Evolutionary conservation across 2,329 filamentous ascomycete species (phyloP), one percentile per base, ranked within the genome.

Genomic region (Lasiodiplodia gonubiensis): DNA sequence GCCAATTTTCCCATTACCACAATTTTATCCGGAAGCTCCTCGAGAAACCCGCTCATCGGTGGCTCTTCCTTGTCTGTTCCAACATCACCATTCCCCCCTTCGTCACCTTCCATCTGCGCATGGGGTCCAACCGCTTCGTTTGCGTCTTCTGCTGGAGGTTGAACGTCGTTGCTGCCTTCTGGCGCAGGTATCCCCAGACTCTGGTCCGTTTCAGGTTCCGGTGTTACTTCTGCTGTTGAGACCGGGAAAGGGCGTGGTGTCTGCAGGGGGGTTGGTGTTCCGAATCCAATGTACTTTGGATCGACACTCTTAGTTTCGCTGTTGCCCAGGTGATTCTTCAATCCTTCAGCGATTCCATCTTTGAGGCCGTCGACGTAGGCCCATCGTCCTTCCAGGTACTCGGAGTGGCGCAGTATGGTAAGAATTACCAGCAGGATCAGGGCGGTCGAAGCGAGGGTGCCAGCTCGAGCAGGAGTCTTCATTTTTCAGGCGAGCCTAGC

Each of bases 1-100:
- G n/a, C 35, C 3, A 37, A 53, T 33, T 67, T 67, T 27, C 54
- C 65, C 65, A 67, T 67, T 1, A 67, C 65, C n/a, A 67, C 55
- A 23, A 67, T 54, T 18, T 61, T 67, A 30, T 67, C 65, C 12
- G 65, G 65, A 18, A 53, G 6, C 23, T 35, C 33, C 27, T 53
- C 23, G 2, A 53, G n/a, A 52, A 3, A 16, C 11, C 30, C 46
- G 23, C 10, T 33, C 21, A 8, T 37, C 25, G 35, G 14, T 21
- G 6, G 7, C 16, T 61, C n/a, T 6, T 14, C 18, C n/a, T 35
- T 25, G 6, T 66, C 64, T 14, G 49, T 14, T 3, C 2, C 39
- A 12, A 8, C 55, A 10, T 42, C 42, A 7, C 21, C 30, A 42
- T 6, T 39, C n/a, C 11, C 27, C 16, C 21, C 25, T 4, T 33